These are phyloP conservation scores for Tylopilus plumbeoviolaceoides DNA, from an alignment of 768 basidiomycete species.

Conservation along the genomic window DNA sequence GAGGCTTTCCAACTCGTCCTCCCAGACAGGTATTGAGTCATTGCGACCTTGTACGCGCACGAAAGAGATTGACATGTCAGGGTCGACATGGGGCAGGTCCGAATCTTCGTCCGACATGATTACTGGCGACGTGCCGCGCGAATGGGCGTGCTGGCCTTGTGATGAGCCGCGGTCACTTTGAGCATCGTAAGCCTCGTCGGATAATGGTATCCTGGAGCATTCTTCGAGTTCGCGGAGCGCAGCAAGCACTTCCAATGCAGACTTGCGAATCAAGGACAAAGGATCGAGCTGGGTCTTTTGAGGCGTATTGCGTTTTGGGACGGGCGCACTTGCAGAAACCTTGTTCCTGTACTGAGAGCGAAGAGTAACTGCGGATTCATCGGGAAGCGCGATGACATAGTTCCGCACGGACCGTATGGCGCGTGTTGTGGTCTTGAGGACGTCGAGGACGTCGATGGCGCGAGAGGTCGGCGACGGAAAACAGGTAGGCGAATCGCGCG, in stretches of 20 bases:
- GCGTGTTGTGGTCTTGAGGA: conserved; percentile 75
- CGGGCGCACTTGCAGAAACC: conserved; percentile 31
- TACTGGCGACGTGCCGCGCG: conserved; percentile 44
- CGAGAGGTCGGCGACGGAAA: conserved; percentile 11
- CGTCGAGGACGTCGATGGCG: conserved; percentile 57
- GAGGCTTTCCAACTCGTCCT: conserved; percentile 54
- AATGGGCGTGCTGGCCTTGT: conserved; percentile 32
- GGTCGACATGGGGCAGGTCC: conserved; percentile 39
- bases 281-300: conserved; percentile 49
- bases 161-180: conserved; percentile 63
- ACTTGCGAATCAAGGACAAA: conserved; percentile 63
- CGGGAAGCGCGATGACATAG: conserved; percentile 77
- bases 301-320: conserved; percentile 34
- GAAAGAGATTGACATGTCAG: conserved; percentile 62
- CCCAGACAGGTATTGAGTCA: conserved; percentile 76
- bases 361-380: conserved; percentile 59
- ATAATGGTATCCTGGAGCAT: conserved; percentile 64
- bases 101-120: conserved; percentile 37
- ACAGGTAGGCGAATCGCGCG: conserved; percentile 15
- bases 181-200: conserved; percentile 79
- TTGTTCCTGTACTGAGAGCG: conserved; percentile 57
- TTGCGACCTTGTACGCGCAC: conserved; percentile 64
- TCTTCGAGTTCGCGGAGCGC: conserved; percentile 81
- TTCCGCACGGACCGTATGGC: conserved; percentile 81
- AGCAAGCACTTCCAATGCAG: conserved; percentile 81